Conservation (phyloP, 108 stramenopile genomes). For the Cyclotella kingstonii region DNA sequence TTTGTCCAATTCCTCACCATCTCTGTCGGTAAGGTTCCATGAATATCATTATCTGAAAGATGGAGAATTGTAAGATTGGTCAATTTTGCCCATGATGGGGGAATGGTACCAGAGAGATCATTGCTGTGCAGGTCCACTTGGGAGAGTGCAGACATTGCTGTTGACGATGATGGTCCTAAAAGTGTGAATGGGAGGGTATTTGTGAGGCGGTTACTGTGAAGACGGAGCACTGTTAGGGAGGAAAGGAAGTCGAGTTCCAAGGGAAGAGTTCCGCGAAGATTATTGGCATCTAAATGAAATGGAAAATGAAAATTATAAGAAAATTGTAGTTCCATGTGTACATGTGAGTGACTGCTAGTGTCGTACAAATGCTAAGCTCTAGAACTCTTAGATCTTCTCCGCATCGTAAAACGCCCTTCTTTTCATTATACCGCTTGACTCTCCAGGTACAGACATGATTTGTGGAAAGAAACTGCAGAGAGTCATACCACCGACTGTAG, state of each 20-base stretch:
- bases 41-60: constrained; percentile 2
- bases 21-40: neutral
- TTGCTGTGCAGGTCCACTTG: constrained; percentile 3
- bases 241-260: constrained; percentile 1
- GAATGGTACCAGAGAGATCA: neutral
- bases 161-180: too few species aligned
- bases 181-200: neutral
- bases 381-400: neutral
- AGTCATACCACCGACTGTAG: constrained; percentile 1
- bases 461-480: neutral
- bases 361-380: constrained; percentile 2
- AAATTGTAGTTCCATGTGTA: neutral
- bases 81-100: neutral
- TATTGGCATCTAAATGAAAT: neutral
- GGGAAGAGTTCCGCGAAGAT: neutral
- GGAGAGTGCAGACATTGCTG: neutral
- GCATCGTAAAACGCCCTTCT: constrained; percentile 7
- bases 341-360: neutral
- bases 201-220: neutral
- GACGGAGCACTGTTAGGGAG: neutral
- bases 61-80: constrained; percentile 1
- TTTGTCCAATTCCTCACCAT: neutral
- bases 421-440: constrained; percentile 4
- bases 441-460: constrained; percentile 13
- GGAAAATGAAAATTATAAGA: neutral